phyloP scores from a whole-genome alignment of 768 basidiomycete genomes.

The Suillus americanus region DNA sequence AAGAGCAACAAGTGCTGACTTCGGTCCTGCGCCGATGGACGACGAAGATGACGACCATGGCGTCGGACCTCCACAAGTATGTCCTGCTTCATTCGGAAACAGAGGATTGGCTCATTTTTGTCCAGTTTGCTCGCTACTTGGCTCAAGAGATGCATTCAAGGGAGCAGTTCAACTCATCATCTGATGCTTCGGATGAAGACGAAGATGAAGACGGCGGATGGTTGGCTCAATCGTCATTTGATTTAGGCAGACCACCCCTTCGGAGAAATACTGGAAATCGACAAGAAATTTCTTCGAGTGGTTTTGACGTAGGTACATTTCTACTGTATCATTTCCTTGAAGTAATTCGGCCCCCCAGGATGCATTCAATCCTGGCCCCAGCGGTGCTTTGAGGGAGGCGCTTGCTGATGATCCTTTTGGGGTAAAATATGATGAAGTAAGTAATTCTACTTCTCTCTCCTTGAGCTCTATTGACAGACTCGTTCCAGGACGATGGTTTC shows the following conservation, averaged over 20 bases:
- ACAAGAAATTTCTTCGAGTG: constrained; percentile 41
- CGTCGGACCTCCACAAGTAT: constrained; percentile 46
- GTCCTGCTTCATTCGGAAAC: constrained; percentile 13
- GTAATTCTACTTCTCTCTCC: constrained; percentile 18
- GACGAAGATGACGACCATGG: constrained; percentile 44
- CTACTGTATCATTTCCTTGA: not conserved
- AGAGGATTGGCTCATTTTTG: constrained; percentile 6
- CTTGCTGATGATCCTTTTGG: constrained; percentile 53
- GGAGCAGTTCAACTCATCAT: constrained; percentile 57
- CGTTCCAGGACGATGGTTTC: constrained; percentile 57
- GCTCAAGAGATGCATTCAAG: constrained; percentile 69
- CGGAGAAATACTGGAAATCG: constrained; percentile 46
- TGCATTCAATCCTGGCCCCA: constrained; percentile 44
- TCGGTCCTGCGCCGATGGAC: constrained; percentile 53
- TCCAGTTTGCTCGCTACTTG: constrained; percentile 78
- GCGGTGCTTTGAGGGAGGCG: constrained; percentile 31
- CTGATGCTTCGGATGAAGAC: constrained; percentile 51
- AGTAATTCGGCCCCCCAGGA: constrained; percentile 37
- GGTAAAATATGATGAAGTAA: constrained; percentile 50
- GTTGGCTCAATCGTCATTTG: constrained; percentile 77
- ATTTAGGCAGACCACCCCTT: constrained; percentile 49
- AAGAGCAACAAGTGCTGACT: constrained; percentile 61
- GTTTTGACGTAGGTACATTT: constrained; percentile 54
- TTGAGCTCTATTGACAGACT: constrained; percentile 6
- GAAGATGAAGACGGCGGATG: constrained; percentile 73